Base-by-base conservation (phyloP, 768 basidiomycete genomes). In the Calvatia gigantea region DNA sequence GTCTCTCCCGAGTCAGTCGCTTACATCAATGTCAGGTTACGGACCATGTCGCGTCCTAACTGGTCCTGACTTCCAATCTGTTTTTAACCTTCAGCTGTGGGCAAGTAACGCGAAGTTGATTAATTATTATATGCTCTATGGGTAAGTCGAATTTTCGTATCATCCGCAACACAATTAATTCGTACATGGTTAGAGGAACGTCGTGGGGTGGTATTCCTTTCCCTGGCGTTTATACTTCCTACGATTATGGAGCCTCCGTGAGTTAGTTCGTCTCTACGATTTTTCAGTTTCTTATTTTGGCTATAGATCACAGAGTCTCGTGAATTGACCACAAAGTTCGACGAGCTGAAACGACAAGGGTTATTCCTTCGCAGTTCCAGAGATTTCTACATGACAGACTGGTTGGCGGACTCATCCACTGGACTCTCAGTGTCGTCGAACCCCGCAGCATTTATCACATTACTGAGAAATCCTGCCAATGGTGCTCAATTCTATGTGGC, bases 101-200 rank as follows among this genome's bases (percentile, higher is more conserved):
- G 89, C 91, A 8, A 79, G 81, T 46, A 93, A 92, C 68, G 87
- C 83, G 1, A 94, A 92, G 63, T 62, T 94, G 42, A 83, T 92
- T 56, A 91, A 82, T 62, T 89, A 88, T 58, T 94, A 94, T 69
- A 93, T 94, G 92, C 61, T 91, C 51, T 91, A 84, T 61, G 90
- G 87, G 87, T 87, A 65, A 57, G 71, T 38, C n/a, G n/a, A n/a
- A n/a, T 1, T 49, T 1, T 9, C 23, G 2, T 42, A 42, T 25
- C 41, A 6, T 42, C 19, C 14, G 0, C 4, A 6, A 21, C 17
- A 42, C 17, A 11, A 17, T 1, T 2, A 11, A 2, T 41, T 52
- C 12, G 38, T 44, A 17, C 25, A 14, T 3, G 46, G 41, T 46
- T 47, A 91, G 91, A 6, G 91, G 91, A 21, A 93, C 91, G 0